Conservation (phyloP, 805 yeast species). For the Wickerhamomyces canadensis region DNA sequence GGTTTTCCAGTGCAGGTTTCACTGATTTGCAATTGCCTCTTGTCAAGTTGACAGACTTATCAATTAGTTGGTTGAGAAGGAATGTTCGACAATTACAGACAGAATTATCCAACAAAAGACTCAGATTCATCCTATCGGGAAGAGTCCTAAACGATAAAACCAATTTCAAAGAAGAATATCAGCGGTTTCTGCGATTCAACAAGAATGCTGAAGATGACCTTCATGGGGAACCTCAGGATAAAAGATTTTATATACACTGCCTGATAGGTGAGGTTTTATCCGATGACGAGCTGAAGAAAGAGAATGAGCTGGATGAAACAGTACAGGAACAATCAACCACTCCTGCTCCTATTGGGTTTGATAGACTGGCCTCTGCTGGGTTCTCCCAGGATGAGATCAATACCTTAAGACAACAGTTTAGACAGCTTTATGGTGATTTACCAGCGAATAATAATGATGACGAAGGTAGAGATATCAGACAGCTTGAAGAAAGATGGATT, state of each 20-base stretch:
- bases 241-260: conserved; percentile 67
- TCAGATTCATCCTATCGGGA: conserved; percentile 67
- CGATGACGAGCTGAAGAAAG: conserved; percentile 50
- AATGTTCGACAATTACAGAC: conserved; percentile 32
- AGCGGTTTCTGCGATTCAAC: conserved; percentile 23
- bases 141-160: conserved; percentile 53
- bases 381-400: conserved; percentile 73
- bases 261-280: conserved; percentile 64
- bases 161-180: conserved; percentile 46
- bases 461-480: conserved; percentile 47
- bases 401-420: conserved; percentile 70
- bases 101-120: conserved; percentile 35
- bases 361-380: conserved; percentile 76
- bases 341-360: conserved; percentile 81
- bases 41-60: conserved; percentile 26
- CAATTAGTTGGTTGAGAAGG: conserved; percentile 35
- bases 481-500: conserved; percentile 84
- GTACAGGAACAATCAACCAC: conserved; percentile 47
- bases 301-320: conserved; percentile 48
- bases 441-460: conserved; percentile 14
- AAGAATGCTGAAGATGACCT: background rate
- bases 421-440: conserved; percentile 54
- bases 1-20: conserved; percentile 40
- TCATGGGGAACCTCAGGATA: conserved; percentile 6
- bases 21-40: conserved; percentile 37